A percentile compares a stretch with the other conserved stretches of the same genome.
Evolutionary conservation across 805 yeast species (phyloP).

Genomic region (Danielia reshetovae): DNA sequence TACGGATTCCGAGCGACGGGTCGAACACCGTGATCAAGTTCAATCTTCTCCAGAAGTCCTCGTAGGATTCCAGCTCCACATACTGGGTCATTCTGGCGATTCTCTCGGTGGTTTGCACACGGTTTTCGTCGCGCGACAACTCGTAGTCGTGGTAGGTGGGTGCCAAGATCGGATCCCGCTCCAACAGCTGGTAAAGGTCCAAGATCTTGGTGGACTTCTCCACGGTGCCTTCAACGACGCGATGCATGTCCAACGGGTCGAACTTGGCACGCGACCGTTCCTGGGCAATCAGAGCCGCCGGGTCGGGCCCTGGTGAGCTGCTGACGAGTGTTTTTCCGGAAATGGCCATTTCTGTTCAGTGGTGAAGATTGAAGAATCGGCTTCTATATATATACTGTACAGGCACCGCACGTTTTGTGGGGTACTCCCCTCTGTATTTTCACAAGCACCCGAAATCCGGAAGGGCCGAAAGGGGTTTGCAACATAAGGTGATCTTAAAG

Average conservation of each 20-base stretch:
- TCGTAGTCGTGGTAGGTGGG: constrained; percentile 32
- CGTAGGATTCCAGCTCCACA: constrained; percentile 28
- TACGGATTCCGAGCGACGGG: constrained; percentile 36
- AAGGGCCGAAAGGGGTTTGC: too few relatives aligned
- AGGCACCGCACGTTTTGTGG: constrained; percentile 6
- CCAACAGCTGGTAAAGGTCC: constrained; percentile 30
- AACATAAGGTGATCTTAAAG: too few relatives aligned
- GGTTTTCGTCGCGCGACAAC: constrained; percentile 23
- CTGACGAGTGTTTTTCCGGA: constrained; percentile 21
- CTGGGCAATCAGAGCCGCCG: constrained; percentile 24
- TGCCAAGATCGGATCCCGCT: constrained; percentile 35
- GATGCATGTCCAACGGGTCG: constrained; percentile 37
- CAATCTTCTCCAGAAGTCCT: constrained; percentile 32
- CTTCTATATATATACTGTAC: constrained; percentile 4
- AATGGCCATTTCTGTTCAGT: constrained; percentile 13
- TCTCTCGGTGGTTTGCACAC: constrained; percentile 31
- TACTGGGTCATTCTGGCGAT: constrained; percentile 35
- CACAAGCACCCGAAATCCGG: too few relatives aligned
- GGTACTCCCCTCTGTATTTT: constrained; percentile 5
- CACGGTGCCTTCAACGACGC: constrained; percentile 38
- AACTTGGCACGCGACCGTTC: constrained; percentile 32
- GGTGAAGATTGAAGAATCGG: too few relatives aligned
- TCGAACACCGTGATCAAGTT: constrained; percentile 35
- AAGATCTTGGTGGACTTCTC: constrained; percentile 30
- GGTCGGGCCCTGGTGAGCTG: constrained; percentile 28